Evolutionary conservation across 768 basidiomycete species (phyloP), one percentile per base, ranked within the genome.

Genomic region (Lactifluus piperatus): DNA sequence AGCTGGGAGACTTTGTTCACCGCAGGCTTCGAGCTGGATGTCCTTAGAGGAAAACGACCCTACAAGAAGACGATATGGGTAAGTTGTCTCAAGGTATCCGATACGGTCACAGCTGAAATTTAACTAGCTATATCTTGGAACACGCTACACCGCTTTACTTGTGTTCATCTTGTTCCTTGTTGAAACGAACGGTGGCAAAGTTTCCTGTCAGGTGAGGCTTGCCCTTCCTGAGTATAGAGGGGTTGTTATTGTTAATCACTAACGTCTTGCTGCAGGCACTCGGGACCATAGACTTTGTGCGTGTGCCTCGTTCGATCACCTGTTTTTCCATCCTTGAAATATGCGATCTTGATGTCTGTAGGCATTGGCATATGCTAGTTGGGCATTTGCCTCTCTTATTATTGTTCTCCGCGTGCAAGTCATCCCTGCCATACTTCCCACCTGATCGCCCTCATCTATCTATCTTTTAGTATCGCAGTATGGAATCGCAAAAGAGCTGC

Each of bases 61-160:
- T 57, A 57, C 24, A 22, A 24, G 20, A 43, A 48, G 48, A 57
- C 56, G 8, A 43, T 57, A 26, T 57, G 48, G 56, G 56, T 57
- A 49, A 57, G 56, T n/a, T 5, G 24, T 60, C 43, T 18, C 14
- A 18, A 14, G 4, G 16, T 20, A 24, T 24, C 4, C 10, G 22
- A n/a, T 14, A 16, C 11, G 5, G 5, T 13, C 36, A 30, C 14
- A 18, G 1, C 3, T 39, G 32, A 8, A 39, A 43, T 18, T 9
- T n/a, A 50, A 13, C 24, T 14, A 60, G 59, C 30, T 55, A 20
- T 60, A 60, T 13, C 49, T 60, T 4, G 58, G 58, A 36, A 49
- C 47, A 4, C 58, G 58, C 26, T 60, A 60, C 41, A 27, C 44
- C 0, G 20, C 20, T 7, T 24, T 56, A 32, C 14, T 49, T 41